These are phyloP conservation scores for Ammopiptanthus mongolicus DNA, from an alignment of 306 rosid genomes.

Conservation along the genomic window DNA sequence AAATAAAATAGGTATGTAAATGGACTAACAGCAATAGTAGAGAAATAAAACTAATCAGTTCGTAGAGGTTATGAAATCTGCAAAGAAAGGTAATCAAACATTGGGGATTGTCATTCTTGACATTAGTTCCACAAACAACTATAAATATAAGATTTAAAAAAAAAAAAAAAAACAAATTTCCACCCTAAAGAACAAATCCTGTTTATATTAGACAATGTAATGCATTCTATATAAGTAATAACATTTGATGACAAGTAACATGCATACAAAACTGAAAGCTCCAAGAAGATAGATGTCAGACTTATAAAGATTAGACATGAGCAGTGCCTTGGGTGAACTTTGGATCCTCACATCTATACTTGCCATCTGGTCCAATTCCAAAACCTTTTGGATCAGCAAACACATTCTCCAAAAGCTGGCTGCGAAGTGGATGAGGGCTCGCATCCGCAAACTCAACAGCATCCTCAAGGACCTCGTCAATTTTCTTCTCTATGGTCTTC, in stretches of 20 bases:
- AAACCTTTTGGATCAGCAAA: constrained; percentile 98
- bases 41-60: background rate
- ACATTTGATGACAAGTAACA: constrained; percentile 30
- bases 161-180: constrained; percentile 28
- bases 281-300: constrained; percentile 7
- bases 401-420: constrained; percentile 95
- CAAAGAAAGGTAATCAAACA: background rate
- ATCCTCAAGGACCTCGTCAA: constrained; percentile 70
- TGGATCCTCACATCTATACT: constrained; percentile 97
- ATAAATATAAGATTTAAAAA: constrained; percentile 19
- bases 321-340: constrained; percentile 97
- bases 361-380: constrained; percentile 96
- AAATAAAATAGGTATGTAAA: too few species aligned
- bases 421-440: constrained; percentile 76
- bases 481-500: constrained; percentile 76
- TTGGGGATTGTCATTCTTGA: constrained; percentile 20
- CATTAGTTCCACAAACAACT: constrained; percentile 29
- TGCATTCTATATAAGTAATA: constrained; percentile 29
- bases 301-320: constrained; percentile 51
- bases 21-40: background rate
- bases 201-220: constrained; percentile 33
- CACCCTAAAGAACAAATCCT: constrained; percentile 45
- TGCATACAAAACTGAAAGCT: constrained; percentile 32
- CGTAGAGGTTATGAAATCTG: background rate
- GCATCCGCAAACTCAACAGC: constrained; percentile 88